Evolutionary conservation across 2,329 filamentous ascomycete species (phyloP), one percentile per base, ranked within the genome.

Genomic region (Leptographium galeiforme): DNA sequence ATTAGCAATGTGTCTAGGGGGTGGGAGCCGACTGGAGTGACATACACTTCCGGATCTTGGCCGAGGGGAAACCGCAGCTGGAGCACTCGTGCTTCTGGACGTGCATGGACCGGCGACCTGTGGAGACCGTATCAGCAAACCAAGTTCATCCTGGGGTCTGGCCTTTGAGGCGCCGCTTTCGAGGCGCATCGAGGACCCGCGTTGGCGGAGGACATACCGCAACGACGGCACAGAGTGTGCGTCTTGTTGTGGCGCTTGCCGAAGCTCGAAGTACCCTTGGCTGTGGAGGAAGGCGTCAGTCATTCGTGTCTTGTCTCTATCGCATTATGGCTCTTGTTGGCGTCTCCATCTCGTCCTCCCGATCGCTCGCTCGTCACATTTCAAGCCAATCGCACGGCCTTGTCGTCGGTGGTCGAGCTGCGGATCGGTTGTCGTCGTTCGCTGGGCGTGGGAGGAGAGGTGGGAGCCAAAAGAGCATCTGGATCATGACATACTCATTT

Each of bases 41-140:
- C 91, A 72, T 95, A 97, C 91, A 98, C 84, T 95, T 94, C 74
- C 93, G 85, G 75, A 81, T 90, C 84, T 95, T 95, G 74, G 93
- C 93, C 71, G 89, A 78, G 71, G 93, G 93, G 79, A 96, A 98
- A 72, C 90, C 93, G 82, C 93, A 98, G 63, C 78, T 78, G 66
- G 91, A 74, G 81, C 93, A 98, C 71, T 89, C 94, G 77, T 95
- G 85, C 87, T 98, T 98, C 82, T 98, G 93, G 78, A 97, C 84
- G 85, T 98, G 93, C 76, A 96, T 85, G 68, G 93, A 95, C 72
- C 93, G 90, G 72, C 87, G 86, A 77, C 91, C 89, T 94, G 67
- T 61, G 10, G 10, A 32, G 7, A 34, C n/a, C 14, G 8, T 13
- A 19, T 50, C 38, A 50, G 48, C 48, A 50, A 38, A 16, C 30